Conservation (phyloP, 2,329 filamentous ascomycete genomes). For the Emydomyces testavorans region DNA sequence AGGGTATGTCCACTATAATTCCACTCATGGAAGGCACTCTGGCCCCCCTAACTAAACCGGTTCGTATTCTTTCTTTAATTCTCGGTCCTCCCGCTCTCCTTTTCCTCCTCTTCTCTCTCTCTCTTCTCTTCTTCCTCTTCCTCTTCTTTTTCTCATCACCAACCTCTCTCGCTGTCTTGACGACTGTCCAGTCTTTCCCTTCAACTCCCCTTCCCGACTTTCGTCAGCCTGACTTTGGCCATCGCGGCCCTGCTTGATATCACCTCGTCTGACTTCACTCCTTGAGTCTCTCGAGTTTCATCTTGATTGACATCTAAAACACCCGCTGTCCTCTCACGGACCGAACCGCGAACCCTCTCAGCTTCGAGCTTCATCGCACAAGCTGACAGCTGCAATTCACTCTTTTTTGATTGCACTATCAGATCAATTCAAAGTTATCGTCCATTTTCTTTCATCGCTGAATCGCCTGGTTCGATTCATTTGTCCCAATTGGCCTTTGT, state of each 20-base stretch:
- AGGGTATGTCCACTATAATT: not conserved
- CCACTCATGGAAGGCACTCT: not conserved
- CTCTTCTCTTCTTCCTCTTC: not conserved
- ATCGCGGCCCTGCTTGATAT: conserved; percentile 5
- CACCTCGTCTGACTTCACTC: conserved; percentile 14
- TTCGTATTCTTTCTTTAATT: not conserved
- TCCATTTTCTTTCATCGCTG: not conserved
- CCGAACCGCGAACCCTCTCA: not conserved
- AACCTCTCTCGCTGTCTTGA: conserved; percentile 6
- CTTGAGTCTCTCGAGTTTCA: conserved; percentile 12
- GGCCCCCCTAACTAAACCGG: no score
- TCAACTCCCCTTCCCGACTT: not conserved
- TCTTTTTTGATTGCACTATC: conserved; percentile 11
- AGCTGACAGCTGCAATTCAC: conserved; percentile 3
- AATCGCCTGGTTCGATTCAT: conserved; percentile 15
- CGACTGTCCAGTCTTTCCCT: conserved; percentile 10
- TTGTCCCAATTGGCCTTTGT: not conserved
- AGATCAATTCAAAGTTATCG: not conserved
- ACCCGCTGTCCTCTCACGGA: not conserved
- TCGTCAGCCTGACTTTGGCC: conserved; percentile 7
- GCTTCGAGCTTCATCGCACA: not conserved
- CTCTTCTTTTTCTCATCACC: not conserved
- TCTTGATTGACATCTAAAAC: conserved; percentile 3
- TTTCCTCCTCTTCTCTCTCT: not conserved
- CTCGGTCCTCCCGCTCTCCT: not conserved